A percentile compares a stretch with the other conserved stretches of the same genome.
phyloP scores from a whole-genome alignment of 257 asterid genomes.

The Buddleja alternifolia region DNA sequence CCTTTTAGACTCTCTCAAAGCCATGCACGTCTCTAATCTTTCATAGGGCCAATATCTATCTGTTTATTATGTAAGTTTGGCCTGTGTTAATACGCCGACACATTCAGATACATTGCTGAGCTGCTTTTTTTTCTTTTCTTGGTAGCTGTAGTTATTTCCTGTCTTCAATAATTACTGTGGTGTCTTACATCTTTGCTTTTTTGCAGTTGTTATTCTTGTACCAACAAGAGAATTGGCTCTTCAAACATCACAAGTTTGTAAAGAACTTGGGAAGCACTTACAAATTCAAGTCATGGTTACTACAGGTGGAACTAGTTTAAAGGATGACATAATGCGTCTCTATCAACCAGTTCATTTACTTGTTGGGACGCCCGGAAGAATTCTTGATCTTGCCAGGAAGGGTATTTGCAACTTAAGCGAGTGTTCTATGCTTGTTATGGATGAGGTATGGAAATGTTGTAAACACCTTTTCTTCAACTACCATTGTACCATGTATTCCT shows the following conservation, averaged over 20 bases:
- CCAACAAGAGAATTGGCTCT: constrained; percentile 89
- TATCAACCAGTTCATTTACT: constrained; percentile 78
- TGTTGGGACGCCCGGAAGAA: constrained; percentile 85
- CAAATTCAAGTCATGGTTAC: constrained; percentile 73
- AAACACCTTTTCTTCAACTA: constrained; percentile 17
- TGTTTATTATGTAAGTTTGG: background rate
- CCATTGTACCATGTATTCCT: background rate
- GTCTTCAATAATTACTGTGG: constrained; percentile 7
- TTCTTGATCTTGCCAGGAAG: constrained; percentile 74
- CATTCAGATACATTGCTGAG: background rate
- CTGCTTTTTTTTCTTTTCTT: background rate
- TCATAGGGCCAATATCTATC: background rate
- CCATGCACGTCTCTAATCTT: background rate
- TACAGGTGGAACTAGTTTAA: constrained; percentile 81
- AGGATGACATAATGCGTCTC: constrained; percentile 79
- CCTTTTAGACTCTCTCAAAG: constrained; percentile 1
- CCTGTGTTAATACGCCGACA: constrained; percentile 5
- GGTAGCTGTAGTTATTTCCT: background rate
- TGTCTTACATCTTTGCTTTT: constrained; percentile 24
- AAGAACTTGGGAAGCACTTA: constrained; percentile 81
- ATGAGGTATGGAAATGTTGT: constrained; percentile 56
- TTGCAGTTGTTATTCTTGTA: constrained; percentile 75
- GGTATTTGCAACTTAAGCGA: constrained; percentile 62
- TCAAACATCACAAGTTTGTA: constrained; percentile 83
- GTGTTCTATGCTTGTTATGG: constrained; percentile 71